A percentile compares a stretch with the other conserved stretches of the same genome.
These are phyloP conservation scores for Claviceps fusiformis DNA, from an alignment of 2,329 filamentous ascomycete genomes.

Conservation along the genomic window DNA sequence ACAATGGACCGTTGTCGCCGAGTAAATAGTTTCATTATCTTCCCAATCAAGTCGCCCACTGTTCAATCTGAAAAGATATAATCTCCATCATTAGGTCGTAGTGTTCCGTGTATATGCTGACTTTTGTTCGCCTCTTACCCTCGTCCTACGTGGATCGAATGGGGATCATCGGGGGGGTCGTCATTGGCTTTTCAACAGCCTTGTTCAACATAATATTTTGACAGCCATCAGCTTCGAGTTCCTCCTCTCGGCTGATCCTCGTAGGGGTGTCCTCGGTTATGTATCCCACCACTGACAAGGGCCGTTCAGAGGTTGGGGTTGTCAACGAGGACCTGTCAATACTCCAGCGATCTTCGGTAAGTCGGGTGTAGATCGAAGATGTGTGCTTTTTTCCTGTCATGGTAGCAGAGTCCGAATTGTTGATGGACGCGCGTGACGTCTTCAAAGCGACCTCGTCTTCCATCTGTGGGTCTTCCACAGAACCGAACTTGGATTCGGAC, in stretches of 20 bases:
- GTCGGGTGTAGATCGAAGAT: conserved; percentile 25
- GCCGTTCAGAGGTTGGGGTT: conserved; percentile 25
- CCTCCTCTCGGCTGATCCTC: conserved; percentile 13
- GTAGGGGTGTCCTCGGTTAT: conserved; percentile 17
- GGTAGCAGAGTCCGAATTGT: conserved; percentile 16
- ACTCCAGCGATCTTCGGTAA: conserved; percentile 24
- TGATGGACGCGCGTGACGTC: conserved; percentile 3
- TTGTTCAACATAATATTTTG: neutral
- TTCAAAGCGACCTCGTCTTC: conserved; percentile 2
- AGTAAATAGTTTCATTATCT: neutral
- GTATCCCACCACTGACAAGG: conserved; percentile 19
- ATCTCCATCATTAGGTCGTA: neutral
- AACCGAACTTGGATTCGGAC: neutral
- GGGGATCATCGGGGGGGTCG: neutral
- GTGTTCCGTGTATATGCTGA: neutral
- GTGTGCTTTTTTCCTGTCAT: conserved; percentile 20
- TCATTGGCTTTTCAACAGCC: neutral
- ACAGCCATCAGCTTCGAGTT: conserved; percentile 2
- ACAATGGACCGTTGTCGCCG: neutral
- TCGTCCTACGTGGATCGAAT: neutral
- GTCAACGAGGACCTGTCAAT: conserved; percentile 23
- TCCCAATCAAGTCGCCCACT: neutral
- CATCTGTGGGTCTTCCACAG: neutral
- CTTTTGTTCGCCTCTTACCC: neutral
- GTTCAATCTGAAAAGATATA: neutral